Base-by-base conservation (phyloP, 1,139 yeast species). In the Kodamaea sp. region DNA sequence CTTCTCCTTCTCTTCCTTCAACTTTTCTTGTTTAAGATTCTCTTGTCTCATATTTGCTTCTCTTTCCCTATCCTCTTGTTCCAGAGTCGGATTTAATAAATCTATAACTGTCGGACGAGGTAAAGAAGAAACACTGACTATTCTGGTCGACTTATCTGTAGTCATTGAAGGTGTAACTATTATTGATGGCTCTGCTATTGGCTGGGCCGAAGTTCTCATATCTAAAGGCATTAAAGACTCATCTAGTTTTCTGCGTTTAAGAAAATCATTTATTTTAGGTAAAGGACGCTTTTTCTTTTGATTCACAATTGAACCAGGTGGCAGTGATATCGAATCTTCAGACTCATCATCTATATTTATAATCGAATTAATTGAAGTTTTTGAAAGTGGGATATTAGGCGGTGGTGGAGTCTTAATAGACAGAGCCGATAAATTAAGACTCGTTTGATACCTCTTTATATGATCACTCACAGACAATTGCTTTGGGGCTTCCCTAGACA, bases 321-420 rank as follows among this genome's bases (percentile, higher is more conserved):
- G 32, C 20, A 35, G n/a, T 25, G 41, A 39, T 6, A 24, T 30
- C 7, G 39, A 12, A n/a, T 41, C 15, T 27, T 49, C 50, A 5
- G 48, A 47, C 27, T 58, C 65, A 34, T 63, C 65, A 35, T 66
- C 70, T 12, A 54, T 44, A 45, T 67, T 67, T 39, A 67, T 67
- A 27, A 67, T 63, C 11, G 70, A 63, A 41, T 59, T 63, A 26
- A 67, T 67, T 7, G 71, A 64, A 0, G 73, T 60, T 43, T 60
- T 63, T 42, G 60, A 61, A 27, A 34, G 42, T 12, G 31, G 31
- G 6, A 37, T 30, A 8, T 32, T 24, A 15, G 25, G 10, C 8
- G 31, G 39, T 23, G 31, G 5, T 22, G 24, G n/a, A 10, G 33
- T 43, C 9, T 35, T 27, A 7, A 43, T 33, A 6, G 44, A 31